These are phyloP conservation scores for Magnaporthales sp. DNA, from an alignment of 2,329 filamentous ascomycete genomes.

Conservation along the genomic window DNA sequence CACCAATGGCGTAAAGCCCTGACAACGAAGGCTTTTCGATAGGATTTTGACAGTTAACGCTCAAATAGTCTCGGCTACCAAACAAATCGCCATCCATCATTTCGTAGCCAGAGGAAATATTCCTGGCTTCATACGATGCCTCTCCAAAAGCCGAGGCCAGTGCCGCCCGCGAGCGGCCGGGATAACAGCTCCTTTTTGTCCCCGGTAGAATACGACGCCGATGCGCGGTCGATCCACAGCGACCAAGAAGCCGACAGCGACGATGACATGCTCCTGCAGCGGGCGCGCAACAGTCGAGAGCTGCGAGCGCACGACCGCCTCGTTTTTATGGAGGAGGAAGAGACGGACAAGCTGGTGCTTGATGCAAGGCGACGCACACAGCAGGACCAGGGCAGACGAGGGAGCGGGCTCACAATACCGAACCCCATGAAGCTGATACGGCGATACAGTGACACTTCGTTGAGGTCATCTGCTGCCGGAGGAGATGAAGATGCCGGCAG, in stretches of 20 bases:
- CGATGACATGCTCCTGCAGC: conserved; percentile 59
- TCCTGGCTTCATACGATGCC: neutral
- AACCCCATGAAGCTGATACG: conserved; percentile 39
- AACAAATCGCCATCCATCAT: neutral
- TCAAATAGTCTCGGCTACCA: neutral
- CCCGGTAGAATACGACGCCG: conserved; percentile 57
- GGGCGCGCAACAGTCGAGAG: conserved; percentile 60
- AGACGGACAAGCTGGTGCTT: conserved; percentile 52
- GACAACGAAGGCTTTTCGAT: neutral
- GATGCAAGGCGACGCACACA: conserved; percentile 38
- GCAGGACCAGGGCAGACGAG: conserved; percentile 38
- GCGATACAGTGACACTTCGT: conserved; percentile 24
- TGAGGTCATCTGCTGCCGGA: conserved; percentile 15
- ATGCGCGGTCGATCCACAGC: conserved; percentile 57
- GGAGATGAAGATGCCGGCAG: neutral
- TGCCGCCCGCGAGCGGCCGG: conserved; percentile 15
- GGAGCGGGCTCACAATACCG: conserved; percentile 39
- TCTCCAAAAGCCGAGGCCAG: neutral
- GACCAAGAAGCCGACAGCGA: conserved; percentile 72
- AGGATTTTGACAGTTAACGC: neutral
- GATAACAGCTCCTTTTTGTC: conserved; percentile 44
- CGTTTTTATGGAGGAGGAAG: conserved; percentile 69
- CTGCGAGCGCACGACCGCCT: conserved; percentile 60
- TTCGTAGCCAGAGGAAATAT: neutral
- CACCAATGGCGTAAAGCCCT: neutral